These are phyloP conservation scores for Plasmodium cynomolgi DNA, from an alignment of 169 alveolate species.

Conservation along the genomic window DNA sequence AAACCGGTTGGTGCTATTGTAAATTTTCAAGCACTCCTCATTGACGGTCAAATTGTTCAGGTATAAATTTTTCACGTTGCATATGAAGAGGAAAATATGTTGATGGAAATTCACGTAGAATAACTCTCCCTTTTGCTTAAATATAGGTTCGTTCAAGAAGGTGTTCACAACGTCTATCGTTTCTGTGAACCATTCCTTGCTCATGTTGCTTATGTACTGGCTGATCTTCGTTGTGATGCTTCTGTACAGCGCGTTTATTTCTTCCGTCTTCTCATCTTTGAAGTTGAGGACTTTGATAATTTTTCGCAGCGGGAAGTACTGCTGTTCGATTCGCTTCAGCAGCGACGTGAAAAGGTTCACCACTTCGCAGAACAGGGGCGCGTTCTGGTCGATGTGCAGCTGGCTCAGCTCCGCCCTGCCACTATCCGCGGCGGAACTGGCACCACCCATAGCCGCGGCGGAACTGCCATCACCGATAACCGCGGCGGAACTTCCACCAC, in stretches of 20 bases:
- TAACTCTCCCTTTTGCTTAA: conserved; percentile 12
- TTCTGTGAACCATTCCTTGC: conserved; percentile 67
- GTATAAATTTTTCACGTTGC: conserved; percentile 41
- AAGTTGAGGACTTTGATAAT: conserved; percentile 32
- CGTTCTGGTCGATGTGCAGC: conserved; percentile 36
- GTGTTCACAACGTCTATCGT: conserved; percentile 59
- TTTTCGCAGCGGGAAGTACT: conserved; percentile 50
- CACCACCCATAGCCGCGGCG: neutral
- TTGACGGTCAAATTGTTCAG: conserved; percentile 50
- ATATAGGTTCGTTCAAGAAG: conserved; percentile 61
- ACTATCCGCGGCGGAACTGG: neutral
- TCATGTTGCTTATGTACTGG: conserved; percentile 34
- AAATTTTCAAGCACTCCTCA: conserved; percentile 50
- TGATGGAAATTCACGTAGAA: conserved; percentile 73
- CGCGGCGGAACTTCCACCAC: neutral
- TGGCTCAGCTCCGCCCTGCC: neutral
- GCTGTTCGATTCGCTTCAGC: conserved; percentile 68
- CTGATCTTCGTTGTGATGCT: conserved; percentile 46
- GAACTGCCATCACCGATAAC: neutral
- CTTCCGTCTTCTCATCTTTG: conserved; percentile 51
- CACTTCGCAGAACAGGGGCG: conserved; percentile 60
- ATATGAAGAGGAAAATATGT: conserved; percentile 54
- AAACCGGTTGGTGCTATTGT: conserved; percentile 50
- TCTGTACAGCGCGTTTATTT: conserved; percentile 21
- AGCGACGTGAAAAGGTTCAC: conserved; percentile 47